Evolutionary conservation across 2,329 filamentous ascomycete species (phyloP).

Genomic region (Epichloe festucae): DNA sequence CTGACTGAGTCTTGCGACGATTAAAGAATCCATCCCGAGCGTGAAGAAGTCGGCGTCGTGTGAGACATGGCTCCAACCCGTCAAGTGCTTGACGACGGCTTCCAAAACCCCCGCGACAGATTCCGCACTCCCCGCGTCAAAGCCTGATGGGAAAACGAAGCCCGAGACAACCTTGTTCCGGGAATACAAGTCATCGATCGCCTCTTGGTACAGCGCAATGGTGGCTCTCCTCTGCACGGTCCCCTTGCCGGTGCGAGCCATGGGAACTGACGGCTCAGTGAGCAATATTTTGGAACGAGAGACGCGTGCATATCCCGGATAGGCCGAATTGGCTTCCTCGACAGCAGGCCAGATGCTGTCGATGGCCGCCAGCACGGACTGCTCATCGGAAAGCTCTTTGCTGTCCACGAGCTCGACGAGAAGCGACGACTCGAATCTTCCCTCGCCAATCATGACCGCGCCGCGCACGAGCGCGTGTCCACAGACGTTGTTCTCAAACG

Average conservation of each 20-base stretch:
- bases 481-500: conserved; percentile 1
- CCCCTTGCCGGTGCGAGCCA: conserved; percentile 4
- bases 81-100: neutral
- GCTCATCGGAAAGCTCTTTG: neutral
- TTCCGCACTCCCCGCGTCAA: neutral
- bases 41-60: conserved; percentile 4
- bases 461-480: conserved; percentile 1
- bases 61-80: neutral
- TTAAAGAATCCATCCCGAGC: conserved; percentile 6
- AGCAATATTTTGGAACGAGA: neutral
- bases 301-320: conserved; percentile 4
- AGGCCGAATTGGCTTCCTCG: conserved; percentile 1
- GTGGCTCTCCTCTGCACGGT: conserved; percentile 7
- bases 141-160: no score
- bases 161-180: neutral
- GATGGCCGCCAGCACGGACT: neutral
- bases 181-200: conserved; percentile 6
- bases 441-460: conserved; percentile 3
- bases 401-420: neutral
- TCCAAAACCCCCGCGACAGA: neutral
- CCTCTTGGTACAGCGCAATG: conserved; percentile 3
- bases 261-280: neutral
- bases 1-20: neutral
- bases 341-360: conserved; percentile 3
- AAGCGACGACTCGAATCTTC: neutral